These are phyloP conservation scores for Meredithiella fracta DNA, from an alignment of 2,329 filamentous ascomycete genomes.

Conservation along the genomic window DNA sequence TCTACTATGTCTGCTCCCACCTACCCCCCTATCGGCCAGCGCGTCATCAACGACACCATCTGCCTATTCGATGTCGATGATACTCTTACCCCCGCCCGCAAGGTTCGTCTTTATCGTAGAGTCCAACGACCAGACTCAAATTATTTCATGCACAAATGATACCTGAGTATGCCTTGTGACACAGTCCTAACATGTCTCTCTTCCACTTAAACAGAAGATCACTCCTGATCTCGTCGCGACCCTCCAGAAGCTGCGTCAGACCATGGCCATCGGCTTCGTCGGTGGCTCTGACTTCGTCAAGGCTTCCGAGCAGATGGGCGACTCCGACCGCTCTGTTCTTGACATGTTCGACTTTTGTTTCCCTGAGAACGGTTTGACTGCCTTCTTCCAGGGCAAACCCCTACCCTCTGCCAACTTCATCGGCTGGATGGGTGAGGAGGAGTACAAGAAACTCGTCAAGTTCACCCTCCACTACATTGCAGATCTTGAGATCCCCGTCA, in stretches of 20 bases:
- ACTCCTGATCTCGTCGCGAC: constrained; percentile 69
- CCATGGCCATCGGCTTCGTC: constrained; percentile 79
- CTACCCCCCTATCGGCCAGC: constrained; percentile 63
- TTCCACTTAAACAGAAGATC: constrained; percentile 33
- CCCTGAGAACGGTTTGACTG: constrained; percentile 87
- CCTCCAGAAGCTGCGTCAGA: constrained; percentile 65
- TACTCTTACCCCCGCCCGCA: constrained; percentile 70
- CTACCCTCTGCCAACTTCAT: constrained; percentile 78
- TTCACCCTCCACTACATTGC: constrained; percentile 71
- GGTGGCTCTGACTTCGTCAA: constrained; percentile 84
- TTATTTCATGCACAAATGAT: too few relatives aligned
- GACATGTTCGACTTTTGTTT: constrained; percentile 96
- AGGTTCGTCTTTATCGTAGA: constrained; percentile 33
- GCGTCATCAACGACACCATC: constrained; percentile 83
- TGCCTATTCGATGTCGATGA: constrained; percentile 92
- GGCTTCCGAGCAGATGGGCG: constrained; percentile 88
- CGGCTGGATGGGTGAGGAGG: constrained; percentile 68
- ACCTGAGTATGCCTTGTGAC: too few relatives aligned
- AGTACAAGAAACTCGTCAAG: constrained; percentile 61
- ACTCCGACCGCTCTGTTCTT: constrained; percentile 49
- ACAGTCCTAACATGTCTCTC: constrained; percentile 2
- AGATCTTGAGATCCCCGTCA: constrained; percentile 68
- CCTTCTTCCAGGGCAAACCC: constrained; percentile 63
- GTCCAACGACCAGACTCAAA: too few relatives aligned
- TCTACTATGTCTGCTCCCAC: constrained; percentile 25